These are phyloP conservation scores for Solanum arcanum DNA, from an alignment of 257 asterid species.

Conservation along the genomic window DNA sequence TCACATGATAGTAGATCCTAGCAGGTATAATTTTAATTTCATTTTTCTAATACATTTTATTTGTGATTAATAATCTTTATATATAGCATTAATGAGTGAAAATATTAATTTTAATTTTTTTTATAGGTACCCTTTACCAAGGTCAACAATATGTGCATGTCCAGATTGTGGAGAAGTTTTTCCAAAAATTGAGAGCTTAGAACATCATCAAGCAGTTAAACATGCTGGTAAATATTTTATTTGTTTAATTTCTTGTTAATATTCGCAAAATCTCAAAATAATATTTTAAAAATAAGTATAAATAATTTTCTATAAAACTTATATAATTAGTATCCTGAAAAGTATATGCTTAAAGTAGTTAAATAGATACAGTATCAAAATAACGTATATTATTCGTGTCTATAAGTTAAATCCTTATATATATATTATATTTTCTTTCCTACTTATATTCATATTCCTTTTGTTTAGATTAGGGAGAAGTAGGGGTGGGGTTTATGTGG, in stretches of 20 bases:
- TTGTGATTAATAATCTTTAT: background rate
- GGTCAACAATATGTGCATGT: slow-evolving; percentile 75
- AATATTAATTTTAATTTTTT: background rate
- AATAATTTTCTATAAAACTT: background rate
- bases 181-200: slow-evolving; percentile 77
- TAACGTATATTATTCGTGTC: background rate
- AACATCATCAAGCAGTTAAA: slow-evolving; percentile 79
- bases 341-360: background rate
- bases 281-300: background rate
- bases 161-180: slow-evolving; percentile 86
- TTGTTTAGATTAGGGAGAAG: background rate
- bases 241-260: background rate
- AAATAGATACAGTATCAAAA: background rate
- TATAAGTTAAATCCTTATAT: background rate
- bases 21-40: slow-evolving; percentile 30
- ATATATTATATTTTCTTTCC: background rate
- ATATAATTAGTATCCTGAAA: background rate
- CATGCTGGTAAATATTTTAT: slow-evolving; percentile 62
- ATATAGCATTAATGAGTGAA: background rate
- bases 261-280: background rate
- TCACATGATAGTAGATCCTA: slow-evolving; percentile 70
- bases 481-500: background rate
- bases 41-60: background rate
- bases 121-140: slow-evolving; percentile 63
- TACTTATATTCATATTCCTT: background rate